Conservation (phyloP, 768 basidiomycete species). For the Pholiota molesta region DNA sequence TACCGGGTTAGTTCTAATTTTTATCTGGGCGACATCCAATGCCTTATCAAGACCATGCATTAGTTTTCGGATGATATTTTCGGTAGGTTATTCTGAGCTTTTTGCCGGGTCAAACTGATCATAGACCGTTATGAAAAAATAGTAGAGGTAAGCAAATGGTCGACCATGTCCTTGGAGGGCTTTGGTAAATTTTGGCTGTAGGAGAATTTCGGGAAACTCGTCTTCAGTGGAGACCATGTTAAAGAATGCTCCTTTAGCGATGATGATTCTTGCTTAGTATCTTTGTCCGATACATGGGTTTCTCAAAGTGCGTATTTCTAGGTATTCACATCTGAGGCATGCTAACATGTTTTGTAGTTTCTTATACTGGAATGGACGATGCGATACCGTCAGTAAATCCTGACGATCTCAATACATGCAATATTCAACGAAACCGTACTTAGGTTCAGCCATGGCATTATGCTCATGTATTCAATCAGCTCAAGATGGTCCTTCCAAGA, state of each 20-base stretch:
- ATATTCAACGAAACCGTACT: background rate
- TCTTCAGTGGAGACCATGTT: slow-evolving; percentile 20
- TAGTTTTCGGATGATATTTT: slow-evolving; percentile 26
- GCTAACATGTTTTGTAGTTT: slow-evolving; percentile 7
- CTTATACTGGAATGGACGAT: slow-evolving; percentile 18
- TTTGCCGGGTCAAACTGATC: background rate
- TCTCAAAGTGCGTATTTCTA: slow-evolving; percentile 21
- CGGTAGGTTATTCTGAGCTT: slow-evolving; percentile 11
- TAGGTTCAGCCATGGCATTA: slow-evolving; percentile 26
- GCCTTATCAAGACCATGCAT: background rate
- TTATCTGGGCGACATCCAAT: background rate
- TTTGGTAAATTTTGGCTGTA: slow-evolving; percentile 1
- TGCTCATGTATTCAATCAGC: slow-evolving; percentile 26
- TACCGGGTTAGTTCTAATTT: slow-evolving; percentile 20
- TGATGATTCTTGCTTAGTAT: slow-evolving; percentile 16
- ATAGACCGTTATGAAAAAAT: no score
- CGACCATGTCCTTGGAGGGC: background rate
- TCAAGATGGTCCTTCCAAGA: slow-evolving; percentile 29
- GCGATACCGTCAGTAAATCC: slow-evolving; percentile 20
- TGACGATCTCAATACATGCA: background rate
- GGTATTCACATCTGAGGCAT: background rate
- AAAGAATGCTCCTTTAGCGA: slow-evolving; percentile 17
- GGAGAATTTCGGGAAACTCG: slow-evolving; percentile 17
- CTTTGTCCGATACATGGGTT: slow-evolving; percentile 26
- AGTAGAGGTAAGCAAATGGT: slow-evolving; percentile 7